phyloP scores from a whole-genome alignment of 768 basidiomycete species.

The Suillus lakei region DNA sequence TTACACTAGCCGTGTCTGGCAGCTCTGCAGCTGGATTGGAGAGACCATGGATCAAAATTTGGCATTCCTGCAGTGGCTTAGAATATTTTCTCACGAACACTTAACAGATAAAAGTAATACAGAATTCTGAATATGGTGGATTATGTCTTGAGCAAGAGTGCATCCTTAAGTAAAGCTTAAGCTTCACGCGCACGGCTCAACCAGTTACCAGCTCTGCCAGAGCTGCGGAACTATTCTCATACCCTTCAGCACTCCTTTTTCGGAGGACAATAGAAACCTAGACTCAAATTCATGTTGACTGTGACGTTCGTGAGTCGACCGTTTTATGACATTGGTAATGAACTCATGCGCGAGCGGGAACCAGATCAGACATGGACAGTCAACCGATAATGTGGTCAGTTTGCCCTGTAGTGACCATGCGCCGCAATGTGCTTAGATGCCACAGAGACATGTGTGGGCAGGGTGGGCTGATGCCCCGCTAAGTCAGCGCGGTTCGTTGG shows the following conservation, averaged over 20 bases:
- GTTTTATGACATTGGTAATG: neutral
- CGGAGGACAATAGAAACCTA: neutral
- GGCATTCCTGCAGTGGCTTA: too few species aligned
- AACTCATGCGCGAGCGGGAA: neutral
- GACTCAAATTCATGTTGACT: conserved; percentile 3
- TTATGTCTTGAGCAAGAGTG: too few species aligned
- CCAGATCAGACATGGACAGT: conserved; percentile 79
- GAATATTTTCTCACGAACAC: too few species aligned
- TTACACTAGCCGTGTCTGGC: too few species aligned
- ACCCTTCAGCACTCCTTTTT: neutral
- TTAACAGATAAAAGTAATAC: too few species aligned
- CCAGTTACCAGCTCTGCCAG: neutral
- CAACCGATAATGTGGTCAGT: conserved; percentile 73
- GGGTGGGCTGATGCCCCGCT: conserved; percentile 78
- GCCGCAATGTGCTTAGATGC: neutral
- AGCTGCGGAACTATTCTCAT: neutral
- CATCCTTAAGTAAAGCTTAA: too few species aligned
- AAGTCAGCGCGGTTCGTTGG: conserved; percentile 68
- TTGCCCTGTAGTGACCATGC: neutral
- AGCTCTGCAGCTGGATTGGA: too few species aligned
- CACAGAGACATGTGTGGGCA: conserved; percentile 63
- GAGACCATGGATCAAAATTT: too few species aligned
- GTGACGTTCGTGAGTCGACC: neutral
- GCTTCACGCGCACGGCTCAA: too few species aligned
- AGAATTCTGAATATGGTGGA: too few species aligned